These are phyloP conservation scores for Aspergillus thermomutatus DNA, from an alignment of 2,329 filamentous ascomycete species.

Conservation along the genomic window DNA sequence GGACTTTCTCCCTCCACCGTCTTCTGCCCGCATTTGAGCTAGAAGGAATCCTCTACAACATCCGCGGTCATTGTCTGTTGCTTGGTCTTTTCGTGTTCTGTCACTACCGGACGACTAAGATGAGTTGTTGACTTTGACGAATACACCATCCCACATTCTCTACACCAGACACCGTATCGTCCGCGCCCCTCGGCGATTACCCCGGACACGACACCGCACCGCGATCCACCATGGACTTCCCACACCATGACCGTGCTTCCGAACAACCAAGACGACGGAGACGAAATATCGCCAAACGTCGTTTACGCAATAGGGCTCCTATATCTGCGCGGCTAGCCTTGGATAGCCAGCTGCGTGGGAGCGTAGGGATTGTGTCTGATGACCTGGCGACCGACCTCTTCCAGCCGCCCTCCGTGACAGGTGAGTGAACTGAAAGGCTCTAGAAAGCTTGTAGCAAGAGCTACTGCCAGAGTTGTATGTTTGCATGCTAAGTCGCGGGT, in stretches of 20 bases:
- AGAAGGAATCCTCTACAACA: background rate
- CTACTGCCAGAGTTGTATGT: background rate
- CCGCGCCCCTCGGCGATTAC: conserved; percentile 4
- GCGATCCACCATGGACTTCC: conserved; percentile 41
- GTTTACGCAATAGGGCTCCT: conserved; percentile 62
- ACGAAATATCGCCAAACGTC: conserved; percentile 44
- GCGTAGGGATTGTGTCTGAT: conserved; percentile 80
- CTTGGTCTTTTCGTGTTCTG: background rate
- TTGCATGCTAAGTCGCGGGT: conserved; percentile 1
- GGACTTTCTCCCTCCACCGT: conserved; percentile 27
- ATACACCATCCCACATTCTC: background rate
- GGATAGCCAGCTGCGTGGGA: conserved; percentile 79
- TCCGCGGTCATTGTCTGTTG: conserved; percentile 1
- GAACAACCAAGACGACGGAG: conserved; percentile 51
- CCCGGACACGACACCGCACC: conserved; percentile 3
- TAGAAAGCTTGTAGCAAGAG: conserved; percentile 4
- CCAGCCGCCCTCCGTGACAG: conserved; percentile 56
- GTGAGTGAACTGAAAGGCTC: conserved; percentile 30
- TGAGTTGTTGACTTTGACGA: conserved; percentile 3
- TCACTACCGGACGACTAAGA: background rate
- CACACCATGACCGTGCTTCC: conserved; percentile 34
- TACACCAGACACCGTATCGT: conserved; percentile 3
- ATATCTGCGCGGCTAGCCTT: conserved; percentile 77
- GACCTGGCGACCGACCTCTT: conserved; percentile 80
- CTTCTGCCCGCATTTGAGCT: conserved; percentile 3